phyloP scores from a whole-genome alignment of 1,139 yeast genomes.

The Lodderomyces parapsilosis region DNA sequence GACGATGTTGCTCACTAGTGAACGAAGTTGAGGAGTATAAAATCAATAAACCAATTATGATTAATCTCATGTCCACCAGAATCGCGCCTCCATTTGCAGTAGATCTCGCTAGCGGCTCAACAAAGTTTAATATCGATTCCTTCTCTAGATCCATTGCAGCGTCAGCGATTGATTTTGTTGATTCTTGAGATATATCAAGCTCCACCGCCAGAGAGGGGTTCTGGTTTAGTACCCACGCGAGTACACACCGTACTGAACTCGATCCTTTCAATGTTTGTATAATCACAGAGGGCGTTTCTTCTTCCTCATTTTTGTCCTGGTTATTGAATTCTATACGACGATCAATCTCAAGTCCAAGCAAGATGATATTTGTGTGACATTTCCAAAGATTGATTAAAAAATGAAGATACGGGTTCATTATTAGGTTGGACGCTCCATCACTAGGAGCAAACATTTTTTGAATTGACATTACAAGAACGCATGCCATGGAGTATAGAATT shows the following conservation, averaged over 20 bases:
- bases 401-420: slow-evolving; percentile 60
- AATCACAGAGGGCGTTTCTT: slow-evolving; percentile 50
- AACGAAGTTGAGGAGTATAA: slow-evolving; percentile 25
- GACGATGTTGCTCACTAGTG: slow-evolving; percentile 16
- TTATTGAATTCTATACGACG: slow-evolving; percentile 54
- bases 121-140: slow-evolving; percentile 53
- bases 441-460: slow-evolving; percentile 46
- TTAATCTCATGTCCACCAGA: slow-evolving; percentile 50
- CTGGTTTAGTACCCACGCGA: slow-evolving; percentile 59
- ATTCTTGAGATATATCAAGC: slow-evolving; percentile 17
- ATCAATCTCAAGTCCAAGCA: slow-evolving; percentile 63
- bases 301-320: slow-evolving; percentile 20
- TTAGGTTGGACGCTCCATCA: slow-evolving; percentile 34
- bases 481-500: slow-evolving; percentile 50
- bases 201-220: slow-evolving; percentile 31
- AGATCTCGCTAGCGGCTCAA: slow-evolving; percentile 62
- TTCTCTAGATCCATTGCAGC: slow-evolving; percentile 43
- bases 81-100: slow-evolving; percentile 57
- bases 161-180: neutral
- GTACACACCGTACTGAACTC: slow-evolving; percentile 57
- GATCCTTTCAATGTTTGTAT: slow-evolving; percentile 60
- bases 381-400: slow-evolving; percentile 62
- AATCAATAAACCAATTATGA: slow-evolving; percentile 28
- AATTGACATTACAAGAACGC: slow-evolving; percentile 51
- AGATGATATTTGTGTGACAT: slow-evolving; percentile 55